These are phyloP conservation scores for Ophiostoma ulmi DNA, from an alignment of 2,329 filamentous ascomycete genomes.

Conservation along the genomic window DNA sequence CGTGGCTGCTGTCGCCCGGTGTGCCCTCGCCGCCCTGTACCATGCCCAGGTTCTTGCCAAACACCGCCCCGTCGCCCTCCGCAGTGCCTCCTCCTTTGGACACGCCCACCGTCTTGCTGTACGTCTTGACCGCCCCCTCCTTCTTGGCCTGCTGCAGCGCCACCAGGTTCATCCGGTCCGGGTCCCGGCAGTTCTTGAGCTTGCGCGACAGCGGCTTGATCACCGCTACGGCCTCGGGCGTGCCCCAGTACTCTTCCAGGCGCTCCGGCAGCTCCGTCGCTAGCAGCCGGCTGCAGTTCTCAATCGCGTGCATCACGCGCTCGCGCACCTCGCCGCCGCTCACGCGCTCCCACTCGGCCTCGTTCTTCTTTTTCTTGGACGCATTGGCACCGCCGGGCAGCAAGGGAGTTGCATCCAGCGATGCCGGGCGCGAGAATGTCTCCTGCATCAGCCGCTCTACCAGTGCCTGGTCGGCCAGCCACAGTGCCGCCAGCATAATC, in stretches of 20 bases:
- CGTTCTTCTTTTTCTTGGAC: constrained; percentile 26
- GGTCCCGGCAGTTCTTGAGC: constrained; percentile 67
- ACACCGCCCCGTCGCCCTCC: constrained; percentile 24
- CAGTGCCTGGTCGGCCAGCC: constrained; percentile 66
- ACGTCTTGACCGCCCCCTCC: constrained; percentile 41
- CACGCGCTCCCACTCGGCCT: constrained; percentile 29
- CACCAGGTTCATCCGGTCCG: constrained; percentile 67
- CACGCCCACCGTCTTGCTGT: constrained; percentile 32
- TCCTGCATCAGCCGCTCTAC: constrained; percentile 45
- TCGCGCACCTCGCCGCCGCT: constrained; percentile 36
- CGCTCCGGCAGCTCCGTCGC: constrained; percentile 53
- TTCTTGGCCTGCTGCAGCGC: constrained; percentile 61
- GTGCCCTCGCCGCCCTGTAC: constrained; percentile 28
- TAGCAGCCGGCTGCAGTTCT: constrained; percentile 50
- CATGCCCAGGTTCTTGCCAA: constrained; percentile 21
- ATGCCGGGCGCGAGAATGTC: constrained; percentile 33
- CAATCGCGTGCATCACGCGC: constrained; percentile 47
- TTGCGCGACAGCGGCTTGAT: constrained; percentile 61
- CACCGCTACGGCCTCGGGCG: constrained; percentile 45
- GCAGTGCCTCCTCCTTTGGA: constrained; percentile 33
- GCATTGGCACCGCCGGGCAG: constrained; percentile 24
- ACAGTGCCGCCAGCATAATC: constrained; percentile 79
- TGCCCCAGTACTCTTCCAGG: constrained; percentile 49
- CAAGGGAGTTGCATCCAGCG: constrained; percentile 27
- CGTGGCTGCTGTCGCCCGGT: constrained; percentile 30